A percentile compares a stretch with the other conserved stretches of the same genome.
Evolutionary conservation across 192 early-diverging fungal species (phyloP).

Genomic region (Linnemannia elongata): DNA sequence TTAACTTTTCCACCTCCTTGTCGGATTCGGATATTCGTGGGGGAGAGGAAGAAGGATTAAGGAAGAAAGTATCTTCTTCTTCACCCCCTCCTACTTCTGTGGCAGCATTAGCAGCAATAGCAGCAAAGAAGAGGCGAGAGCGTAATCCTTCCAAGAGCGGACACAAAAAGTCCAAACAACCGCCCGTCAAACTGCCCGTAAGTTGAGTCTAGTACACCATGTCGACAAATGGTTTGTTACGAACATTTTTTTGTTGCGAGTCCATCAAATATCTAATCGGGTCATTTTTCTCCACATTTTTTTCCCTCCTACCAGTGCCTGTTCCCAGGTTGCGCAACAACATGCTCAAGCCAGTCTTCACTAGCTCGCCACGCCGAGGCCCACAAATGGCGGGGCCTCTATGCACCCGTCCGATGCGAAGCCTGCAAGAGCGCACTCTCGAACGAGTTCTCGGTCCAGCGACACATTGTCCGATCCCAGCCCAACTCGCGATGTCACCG

Average conservation of each 20-base stretch:
- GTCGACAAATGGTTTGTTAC: background rate
- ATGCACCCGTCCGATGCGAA: slow-evolving; percentile 41
- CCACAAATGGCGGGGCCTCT: slow-evolving; percentile 39
- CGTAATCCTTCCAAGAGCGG: background rate
- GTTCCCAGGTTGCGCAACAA: slow-evolving; percentile 4
- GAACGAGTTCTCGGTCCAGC: slow-evolving; percentile 49
- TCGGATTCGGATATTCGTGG: slow-evolving; percentile 5
- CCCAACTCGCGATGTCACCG: slow-evolving; percentile 10
- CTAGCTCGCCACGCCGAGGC: slow-evolving; percentile 21
- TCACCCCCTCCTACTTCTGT: background rate
- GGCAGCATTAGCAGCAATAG: no score
- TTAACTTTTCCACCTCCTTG: background rate
- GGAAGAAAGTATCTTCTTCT: background rate
- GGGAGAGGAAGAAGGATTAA: background rate
- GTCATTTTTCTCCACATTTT: background rate
- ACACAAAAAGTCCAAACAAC: background rate
- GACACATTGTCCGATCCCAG: slow-evolving; percentile 24
- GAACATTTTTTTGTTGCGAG: background rate
- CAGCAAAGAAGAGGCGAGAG: background rate
- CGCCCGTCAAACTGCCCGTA: background rate
- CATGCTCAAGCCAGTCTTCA: slow-evolving; percentile 31
- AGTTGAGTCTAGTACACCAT: background rate
- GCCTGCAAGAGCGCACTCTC: slow-evolving; percentile 27
- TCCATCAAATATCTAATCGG: background rate
- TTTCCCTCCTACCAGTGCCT: slow-evolving; percentile 1